Percentiles rank a stretch among this genome's conserved stretches.
phyloP scores from a whole-genome alignment of 805 yeast species.

The Saccharomycopsis amapae region DNA sequence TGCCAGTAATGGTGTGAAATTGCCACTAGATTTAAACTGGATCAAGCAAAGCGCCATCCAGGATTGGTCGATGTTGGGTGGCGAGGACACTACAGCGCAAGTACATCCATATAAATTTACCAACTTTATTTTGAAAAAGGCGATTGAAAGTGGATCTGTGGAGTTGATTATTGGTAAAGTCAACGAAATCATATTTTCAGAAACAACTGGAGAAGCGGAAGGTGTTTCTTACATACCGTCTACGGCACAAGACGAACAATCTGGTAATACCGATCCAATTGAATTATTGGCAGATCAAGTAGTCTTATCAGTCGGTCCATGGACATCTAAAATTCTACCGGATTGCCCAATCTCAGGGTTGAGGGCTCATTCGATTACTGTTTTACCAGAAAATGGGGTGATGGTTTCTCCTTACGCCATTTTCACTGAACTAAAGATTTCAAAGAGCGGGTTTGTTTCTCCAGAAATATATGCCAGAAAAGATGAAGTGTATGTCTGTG shows the following conservation, averaged over 20 bases:
- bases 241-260: conserved; percentile 30
- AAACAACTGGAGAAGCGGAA: conserved; percentile 56
- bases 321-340: conserved; percentile 88
- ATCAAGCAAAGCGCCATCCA: conserved; percentile 54
- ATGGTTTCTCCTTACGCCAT: conserved; percentile 87
- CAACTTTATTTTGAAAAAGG: conserved; percentile 69
- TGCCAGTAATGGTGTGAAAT: conserved; percentile 20
- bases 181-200: conserved; percentile 53
- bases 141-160: conserved; percentile 76
- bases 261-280: conserved; percentile 31
- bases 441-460: conserved; percentile 56
- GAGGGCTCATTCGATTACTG: conserved; percentile 91
- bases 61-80: conserved; percentile 77
- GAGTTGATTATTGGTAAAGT: conserved; percentile 83
- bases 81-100: conserved; percentile 85
- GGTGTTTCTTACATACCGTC: conserved; percentile 60
- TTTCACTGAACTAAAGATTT: conserved; percentile 82
- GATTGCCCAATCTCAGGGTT: conserved; percentile 92
- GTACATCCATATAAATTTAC: conserved; percentile 95
- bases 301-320: conserved; percentile 89
- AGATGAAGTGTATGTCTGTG: conserved; percentile 95
- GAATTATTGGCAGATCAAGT: conserved; percentile 64
- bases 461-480: conserved; percentile 94
- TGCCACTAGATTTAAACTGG: conserved; percentile 75
- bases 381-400: conserved; percentile 66